Conservation (phyloP, 169 alveolate genomes). For the Cardiosporidium cionae region DNA sequence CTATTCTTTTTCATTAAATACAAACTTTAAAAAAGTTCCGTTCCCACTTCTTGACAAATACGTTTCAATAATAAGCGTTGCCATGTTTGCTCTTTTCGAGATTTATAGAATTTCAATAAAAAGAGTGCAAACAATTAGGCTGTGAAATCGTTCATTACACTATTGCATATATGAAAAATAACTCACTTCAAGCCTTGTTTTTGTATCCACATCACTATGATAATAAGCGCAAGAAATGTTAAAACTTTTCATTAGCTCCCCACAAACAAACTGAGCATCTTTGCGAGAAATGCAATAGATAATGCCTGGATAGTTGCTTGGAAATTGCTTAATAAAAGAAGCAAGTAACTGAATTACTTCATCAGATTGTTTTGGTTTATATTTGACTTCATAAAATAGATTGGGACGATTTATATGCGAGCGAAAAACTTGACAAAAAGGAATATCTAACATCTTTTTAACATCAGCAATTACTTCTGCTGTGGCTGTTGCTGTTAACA, state of each 20-base stretch:
- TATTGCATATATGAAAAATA: slow-evolving; percentile 86
- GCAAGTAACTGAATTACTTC: not conserved
- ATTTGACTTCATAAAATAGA: slow-evolving; percentile 9
- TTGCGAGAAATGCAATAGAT: slow-evolving; percentile 42
- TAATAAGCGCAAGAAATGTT: slow-evolving; percentile 22
- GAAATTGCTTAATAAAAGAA: not conserved
- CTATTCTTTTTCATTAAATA: no score
- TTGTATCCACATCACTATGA: not conserved
- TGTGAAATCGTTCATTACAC: no score
- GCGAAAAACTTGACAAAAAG: slow-evolving; percentile 2
- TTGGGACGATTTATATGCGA: slow-evolving; percentile 12
- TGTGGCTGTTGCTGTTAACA: slow-evolving; percentile 87
- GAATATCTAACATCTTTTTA: not conserved
- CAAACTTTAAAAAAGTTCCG: no score
- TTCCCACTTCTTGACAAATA: no score
- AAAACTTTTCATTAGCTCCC: slow-evolving; percentile 59
- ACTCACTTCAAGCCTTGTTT: not conserved
- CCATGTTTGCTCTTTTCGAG: no score
- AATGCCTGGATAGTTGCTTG: not conserved
- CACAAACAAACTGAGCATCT: slow-evolving; percentile 86
- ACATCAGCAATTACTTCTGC: slow-evolving; percentile 55
- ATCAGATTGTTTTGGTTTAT: slow-evolving; percentile 10
- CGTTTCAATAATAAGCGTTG: no score
- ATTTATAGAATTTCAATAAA: no score
- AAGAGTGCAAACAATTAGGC: no score